Conservation (phyloP, 1,284 basidiomycete genomes). For the Schizophyllum amplum region DNA sequence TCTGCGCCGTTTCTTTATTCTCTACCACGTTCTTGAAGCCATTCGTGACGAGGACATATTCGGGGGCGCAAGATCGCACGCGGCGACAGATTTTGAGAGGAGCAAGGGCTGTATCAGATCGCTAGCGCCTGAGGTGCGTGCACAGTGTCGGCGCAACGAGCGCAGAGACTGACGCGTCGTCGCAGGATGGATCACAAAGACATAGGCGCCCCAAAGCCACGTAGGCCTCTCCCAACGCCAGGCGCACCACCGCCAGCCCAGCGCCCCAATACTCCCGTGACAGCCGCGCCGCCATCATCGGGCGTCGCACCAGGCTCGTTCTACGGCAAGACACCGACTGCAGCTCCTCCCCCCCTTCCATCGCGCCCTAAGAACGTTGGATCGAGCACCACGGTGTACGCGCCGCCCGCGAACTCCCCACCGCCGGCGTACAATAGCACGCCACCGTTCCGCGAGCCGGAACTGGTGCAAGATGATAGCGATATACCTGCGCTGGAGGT, state of each 20-base stretch:
- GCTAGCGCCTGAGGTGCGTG: not conserved
- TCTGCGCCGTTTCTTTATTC: not conserved
- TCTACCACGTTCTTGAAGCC: not conserved
- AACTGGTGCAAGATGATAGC: conserved; percentile 30
- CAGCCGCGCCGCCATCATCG: conserved; percentile 12
- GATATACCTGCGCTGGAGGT: conserved; percentile 19
- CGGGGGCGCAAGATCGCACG: not conserved
- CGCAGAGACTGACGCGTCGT: not conserved
- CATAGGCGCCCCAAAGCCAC: conserved; percentile 6
- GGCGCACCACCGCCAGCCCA: conserved; percentile 3
- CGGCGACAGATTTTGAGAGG: not conserved
- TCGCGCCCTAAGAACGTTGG: conserved; percentile 29
- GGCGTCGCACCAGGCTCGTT: conserved; percentile 26
- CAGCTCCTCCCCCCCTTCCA: conserved; percentile 24
- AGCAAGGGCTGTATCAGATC: not conserved
- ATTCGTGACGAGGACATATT: not conserved
- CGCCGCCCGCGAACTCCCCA: conserved; percentile 22
- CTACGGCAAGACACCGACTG: conserved; percentile 20
- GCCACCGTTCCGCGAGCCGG: conserved; percentile 33
- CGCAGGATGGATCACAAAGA: conserved; percentile 3
- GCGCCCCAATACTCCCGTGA: conserved; percentile 4
- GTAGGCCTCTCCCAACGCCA: conserved; percentile 17
- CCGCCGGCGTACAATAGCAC: conserved; percentile 20
- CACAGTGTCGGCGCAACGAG: not conserved
- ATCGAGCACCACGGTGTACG: conserved; percentile 30